phyloP scores from a whole-genome alignment of 768 basidiomycete genomes.

The Boletus rubescentipes region DNA sequence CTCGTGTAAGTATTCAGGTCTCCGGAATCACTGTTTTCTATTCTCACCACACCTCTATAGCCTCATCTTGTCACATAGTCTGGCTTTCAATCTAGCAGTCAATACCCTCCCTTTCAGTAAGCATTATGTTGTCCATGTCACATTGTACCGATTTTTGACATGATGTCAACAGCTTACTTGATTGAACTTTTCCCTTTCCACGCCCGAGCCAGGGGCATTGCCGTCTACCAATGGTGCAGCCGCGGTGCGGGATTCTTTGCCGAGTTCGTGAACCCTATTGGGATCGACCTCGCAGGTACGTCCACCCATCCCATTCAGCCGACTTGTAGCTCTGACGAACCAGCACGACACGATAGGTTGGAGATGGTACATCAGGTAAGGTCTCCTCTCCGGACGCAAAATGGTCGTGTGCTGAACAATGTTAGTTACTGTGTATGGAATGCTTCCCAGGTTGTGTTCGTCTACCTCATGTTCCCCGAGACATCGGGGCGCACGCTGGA shows the following conservation, averaged over 20 bases:
- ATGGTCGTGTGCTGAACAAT: neutral
- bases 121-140: neutral
- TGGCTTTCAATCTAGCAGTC: constrained; percentile 12
- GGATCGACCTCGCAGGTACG: constrained; percentile 9
- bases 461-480: constrained; percentile 6
- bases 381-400: neutral
- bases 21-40: neutral
- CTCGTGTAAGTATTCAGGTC: constrained; percentile 3
- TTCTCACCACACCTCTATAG: neutral
- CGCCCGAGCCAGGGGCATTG: constrained; percentile 58
- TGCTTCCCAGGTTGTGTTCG: constrained; percentile 1
- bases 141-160: too few relatives aligned
- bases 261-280: constrained; percentile 16
- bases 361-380: constrained; percentile 17
- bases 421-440: neutral
- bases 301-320: neutral
- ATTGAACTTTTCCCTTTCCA: constrained; percentile 66
- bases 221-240: constrained; percentile 59
- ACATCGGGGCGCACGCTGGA: constrained; percentile 6
- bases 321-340: neutral
- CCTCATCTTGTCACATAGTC: constrained; percentile 17
- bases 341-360: neutral
- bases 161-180: constrained; percentile 19
- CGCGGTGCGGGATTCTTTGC: constrained; percentile 30
- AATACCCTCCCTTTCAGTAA: constrained; percentile 8